phyloP scores from a whole-genome alignment of 2,329 filamentous ascomycete species.

The Bertia moriformis region DNA sequence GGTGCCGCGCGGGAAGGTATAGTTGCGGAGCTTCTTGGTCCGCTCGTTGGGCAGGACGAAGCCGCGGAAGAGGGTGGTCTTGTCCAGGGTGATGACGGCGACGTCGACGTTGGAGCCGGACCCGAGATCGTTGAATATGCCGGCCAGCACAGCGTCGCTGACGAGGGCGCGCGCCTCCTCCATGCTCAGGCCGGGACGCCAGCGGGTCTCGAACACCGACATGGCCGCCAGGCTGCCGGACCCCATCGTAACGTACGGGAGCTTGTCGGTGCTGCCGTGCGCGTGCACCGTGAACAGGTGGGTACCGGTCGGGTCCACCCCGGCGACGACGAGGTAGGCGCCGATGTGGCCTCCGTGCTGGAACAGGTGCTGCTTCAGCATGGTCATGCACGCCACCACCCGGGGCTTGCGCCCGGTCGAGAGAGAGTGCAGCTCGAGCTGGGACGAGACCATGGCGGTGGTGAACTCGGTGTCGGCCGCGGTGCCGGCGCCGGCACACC shows the following conservation, averaged over 20 bases:
- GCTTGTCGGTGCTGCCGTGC: slow-evolving; percentile 94
- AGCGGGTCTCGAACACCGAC: slow-evolving; percentile 93
- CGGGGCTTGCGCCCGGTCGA: slow-evolving; percentile 92
- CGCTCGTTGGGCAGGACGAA: slow-evolving; percentile 87
- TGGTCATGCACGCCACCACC: slow-evolving; percentile 97
- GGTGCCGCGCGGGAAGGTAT: slow-evolving; percentile 80
- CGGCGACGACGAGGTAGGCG: slow-evolving; percentile 92
- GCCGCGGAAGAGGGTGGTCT: slow-evolving; percentile 85
- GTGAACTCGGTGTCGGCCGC: slow-evolving; percentile 99
- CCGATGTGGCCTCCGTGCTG: slow-evolving; percentile 94
- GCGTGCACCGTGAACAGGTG: slow-evolving; percentile 98
- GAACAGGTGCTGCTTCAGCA: slow-evolving; percentile 99
- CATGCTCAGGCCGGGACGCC: slow-evolving; percentile 64
- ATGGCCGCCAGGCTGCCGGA: slow-evolving; percentile 91
- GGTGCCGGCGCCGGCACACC: slow-evolving; percentile 95
- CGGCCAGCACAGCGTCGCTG: slow-evolving; percentile 67
- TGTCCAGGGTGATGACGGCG: slow-evolving; percentile 85
- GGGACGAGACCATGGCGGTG: slow-evolving; percentile 92
- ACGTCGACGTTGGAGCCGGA: slow-evolving; percentile 97
- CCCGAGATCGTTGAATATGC: slow-evolving; percentile 87
- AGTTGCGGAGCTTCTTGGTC: slow-evolving; percentile 81
- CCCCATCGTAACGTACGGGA: slow-evolving; percentile 98
- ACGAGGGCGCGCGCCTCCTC: slow-evolving; percentile 74
- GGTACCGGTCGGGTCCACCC: slow-evolving; percentile 85
- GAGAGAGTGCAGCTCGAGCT: slow-evolving; percentile 91